Base-by-base conservation (phyloP, 768 basidiomycete genomes). In the Guyanaporus albipodus region DNA sequence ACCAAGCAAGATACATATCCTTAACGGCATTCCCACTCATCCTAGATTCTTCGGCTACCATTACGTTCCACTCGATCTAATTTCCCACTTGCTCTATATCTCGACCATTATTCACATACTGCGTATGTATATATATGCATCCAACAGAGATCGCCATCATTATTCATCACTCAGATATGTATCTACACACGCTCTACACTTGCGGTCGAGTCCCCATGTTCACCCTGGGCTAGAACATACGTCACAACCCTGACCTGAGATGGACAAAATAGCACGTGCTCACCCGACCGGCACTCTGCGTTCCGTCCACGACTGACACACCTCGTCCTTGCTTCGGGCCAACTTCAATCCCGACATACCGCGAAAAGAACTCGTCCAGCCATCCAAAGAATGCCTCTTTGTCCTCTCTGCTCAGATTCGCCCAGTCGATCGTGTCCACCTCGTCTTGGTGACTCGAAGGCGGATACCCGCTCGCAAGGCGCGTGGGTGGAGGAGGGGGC, bases 281-380 rank as follows among this genome's bases (percentile, higher is more conserved):
- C 32, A 66, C n/a, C n/a, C n/a, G n/a, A n/a, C 64, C 46, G 59
- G 55, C 10, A 43, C 32, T 23, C 49, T 43, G 32, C 28, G 11
- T 29, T 14, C 11, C 28, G 9, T 2, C 1, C 32, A 17, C 32
- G n/a, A 17, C 39, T 4, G 34, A 2, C 40, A 29, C 28, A 6
- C 12, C 15, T 10, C 28, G 1, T 22, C 14, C 29, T 27, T 37
- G 29, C 28, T 27, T 15, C 50, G 60, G 51, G 41, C 55, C 31
- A 29, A 67, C 18, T 40, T 53, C 50, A 21, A 65, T 61, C 19
- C 62, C 55, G 18, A 73, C 62, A 39, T 68, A 69, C 27, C 73
- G 71, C 14, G 77, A 73, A 57, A 91, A 91, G 67, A 83, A 90
- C 57, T 89, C 87, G 60, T 91, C 87, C 18, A 91, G 70, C 87